Conservation (phyloP, 1,139 yeast genomes). For the Blastobotrys illinoisensis region DNA sequence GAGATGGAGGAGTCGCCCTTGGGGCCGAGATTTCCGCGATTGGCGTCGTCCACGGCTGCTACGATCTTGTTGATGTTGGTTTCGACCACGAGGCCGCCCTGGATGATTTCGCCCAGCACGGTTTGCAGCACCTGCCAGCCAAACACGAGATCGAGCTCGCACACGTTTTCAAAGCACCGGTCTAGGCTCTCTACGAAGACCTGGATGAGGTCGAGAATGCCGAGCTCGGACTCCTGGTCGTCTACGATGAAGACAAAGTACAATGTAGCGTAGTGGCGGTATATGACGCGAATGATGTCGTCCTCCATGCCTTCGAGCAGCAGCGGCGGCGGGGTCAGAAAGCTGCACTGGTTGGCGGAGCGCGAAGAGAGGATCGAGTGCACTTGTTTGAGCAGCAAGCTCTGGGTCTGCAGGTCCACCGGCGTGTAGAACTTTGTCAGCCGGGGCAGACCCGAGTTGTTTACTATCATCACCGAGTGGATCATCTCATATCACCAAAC, state of each 20-base stretch:
- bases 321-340: conserved; percentile 73
- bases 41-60: conserved; percentile 48
- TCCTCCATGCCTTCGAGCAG: conserved; percentile 42
- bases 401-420: conserved; percentile 72
- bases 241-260: conserved; percentile 94
- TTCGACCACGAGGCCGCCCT: conserved; percentile 99
- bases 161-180: conserved; percentile 87
- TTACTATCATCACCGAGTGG: conserved; percentile 87
- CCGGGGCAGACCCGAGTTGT: conserved; percentile 89
- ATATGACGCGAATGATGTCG: conserved; percentile 81
- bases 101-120: conserved; percentile 78
- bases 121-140: conserved; percentile 97
- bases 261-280: conserved; percentile 89
- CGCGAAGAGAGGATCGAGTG: conserved; percentile 64
- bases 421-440: conserved; percentile 90
- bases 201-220: conserved; percentile 88
- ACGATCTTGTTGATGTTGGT: conserved; percentile 81
- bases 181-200: conserved; percentile 95
- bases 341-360: conserved; percentile 69
- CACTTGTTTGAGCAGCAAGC: conserved; percentile 67
- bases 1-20: conserved; percentile 20
- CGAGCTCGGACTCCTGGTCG: conserved; percentile 91
- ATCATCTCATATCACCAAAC: conserved; percentile 49
- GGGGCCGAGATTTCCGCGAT: conserved; percentile 25
- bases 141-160: conserved; percentile 90